Evolutionary conservation across 495 filamentous ascomycete genomes (phyloP).

Genomic region (Bryoglossum gracile): DNA sequence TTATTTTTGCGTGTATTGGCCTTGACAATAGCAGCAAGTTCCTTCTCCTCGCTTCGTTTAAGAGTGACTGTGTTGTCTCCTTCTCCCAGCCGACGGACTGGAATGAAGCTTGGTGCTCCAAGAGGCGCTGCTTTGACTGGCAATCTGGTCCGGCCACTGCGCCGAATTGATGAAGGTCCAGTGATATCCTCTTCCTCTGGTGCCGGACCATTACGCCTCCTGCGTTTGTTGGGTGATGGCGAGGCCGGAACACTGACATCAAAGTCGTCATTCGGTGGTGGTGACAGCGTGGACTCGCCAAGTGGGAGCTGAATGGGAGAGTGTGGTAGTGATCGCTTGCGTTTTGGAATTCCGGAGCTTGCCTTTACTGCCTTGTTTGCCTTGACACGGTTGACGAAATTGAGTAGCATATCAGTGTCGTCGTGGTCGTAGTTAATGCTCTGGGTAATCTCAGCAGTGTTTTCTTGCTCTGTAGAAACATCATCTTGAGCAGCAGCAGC

Average conservation of each 20-base stretch:
- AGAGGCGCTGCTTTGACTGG: conserved; percentile 19
- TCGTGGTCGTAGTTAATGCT: conserved; percentile 17
- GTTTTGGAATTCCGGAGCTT: conserved; percentile 27
- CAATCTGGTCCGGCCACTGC: conserved; percentile 24
- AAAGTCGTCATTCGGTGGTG: conserved; percentile 14
- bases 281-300: conserved; percentile 23
- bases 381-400: conserved; percentile 38
- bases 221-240: conserved; percentile 15
- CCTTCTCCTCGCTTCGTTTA: conserved; percentile 40
- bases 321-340: conserved; percentile 27
- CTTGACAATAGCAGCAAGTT: conserved; percentile 38
- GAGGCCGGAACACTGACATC: conserved; percentile 14
- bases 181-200: conserved; percentile 11
- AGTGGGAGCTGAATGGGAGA: conserved; percentile 30
- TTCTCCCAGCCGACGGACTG: conserved; percentile 24
- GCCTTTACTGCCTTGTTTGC: conserved; percentile 35
- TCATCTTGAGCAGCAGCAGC: conserved; percentile 4
- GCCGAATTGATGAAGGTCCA: conserved; percentile 13
- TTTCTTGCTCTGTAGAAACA: background rate
- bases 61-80: conserved; percentile 27
- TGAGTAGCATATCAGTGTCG: conserved; percentile 38
- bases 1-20: conserved; percentile 53
- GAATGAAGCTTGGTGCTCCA: conserved; percentile 23
- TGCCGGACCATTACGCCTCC: conserved; percentile 1
- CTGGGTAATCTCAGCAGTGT: conserved; percentile 6